Evolutionary conservation across 108 stramenopile species (phyloP).

Genomic region (Aurantiochytrium sp.): DNA sequence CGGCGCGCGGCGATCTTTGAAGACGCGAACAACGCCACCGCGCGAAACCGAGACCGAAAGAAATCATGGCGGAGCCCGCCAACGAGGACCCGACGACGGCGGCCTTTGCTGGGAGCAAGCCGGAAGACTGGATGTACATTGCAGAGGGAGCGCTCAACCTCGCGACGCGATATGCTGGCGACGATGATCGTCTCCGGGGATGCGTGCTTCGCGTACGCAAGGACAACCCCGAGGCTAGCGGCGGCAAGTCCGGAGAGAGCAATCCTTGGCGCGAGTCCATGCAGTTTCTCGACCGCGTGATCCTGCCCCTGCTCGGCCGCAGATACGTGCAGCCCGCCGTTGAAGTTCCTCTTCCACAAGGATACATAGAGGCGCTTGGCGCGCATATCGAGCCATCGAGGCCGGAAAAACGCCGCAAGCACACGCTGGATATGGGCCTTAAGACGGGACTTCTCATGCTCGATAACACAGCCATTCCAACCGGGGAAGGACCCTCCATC

Average conservation of each 20-base stretch:
- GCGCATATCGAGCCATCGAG: neutral
- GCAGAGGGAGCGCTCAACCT: conserved; percentile 5
- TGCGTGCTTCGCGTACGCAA: conserved; percentile 6
- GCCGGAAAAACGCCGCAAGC: neutral
- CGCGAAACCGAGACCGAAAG: no score
- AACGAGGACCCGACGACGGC: neutral
- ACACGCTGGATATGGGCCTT: neutral
- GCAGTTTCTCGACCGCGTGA: neutral
- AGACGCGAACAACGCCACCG: no score
- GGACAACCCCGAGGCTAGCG: neutral
- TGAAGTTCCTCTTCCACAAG: neutral
- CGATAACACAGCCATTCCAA: neutral
- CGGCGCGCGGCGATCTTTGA: no score
- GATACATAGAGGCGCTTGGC: neutral
- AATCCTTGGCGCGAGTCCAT: conserved; percentile 5
- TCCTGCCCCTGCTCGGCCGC: neutral
- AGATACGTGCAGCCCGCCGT: neutral
- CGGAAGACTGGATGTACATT: conserved; percentile 5
- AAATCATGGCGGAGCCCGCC: no score
- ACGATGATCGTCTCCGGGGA: neutral
- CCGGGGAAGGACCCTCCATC: neutral
- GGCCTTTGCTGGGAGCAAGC: neutral
- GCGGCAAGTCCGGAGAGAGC: neutral
- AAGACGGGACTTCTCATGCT: neutral
- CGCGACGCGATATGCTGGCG: neutral